phyloP scores from a whole-genome alignment of 805 yeast species.

The Yamadazyma laniorum region DNA sequence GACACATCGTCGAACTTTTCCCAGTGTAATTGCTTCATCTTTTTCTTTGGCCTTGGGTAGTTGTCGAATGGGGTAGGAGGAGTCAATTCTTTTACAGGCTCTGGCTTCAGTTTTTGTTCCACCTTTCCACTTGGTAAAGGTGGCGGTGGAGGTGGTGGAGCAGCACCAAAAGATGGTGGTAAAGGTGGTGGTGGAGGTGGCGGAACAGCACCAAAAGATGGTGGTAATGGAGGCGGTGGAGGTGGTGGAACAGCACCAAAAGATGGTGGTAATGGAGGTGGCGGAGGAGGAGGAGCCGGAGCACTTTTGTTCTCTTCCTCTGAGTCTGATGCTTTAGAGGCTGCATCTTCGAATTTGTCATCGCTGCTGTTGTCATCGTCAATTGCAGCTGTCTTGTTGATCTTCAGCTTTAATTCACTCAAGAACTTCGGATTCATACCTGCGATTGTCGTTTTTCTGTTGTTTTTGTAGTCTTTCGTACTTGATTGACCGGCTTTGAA shows the following conservation, averaged over 20 bases:
- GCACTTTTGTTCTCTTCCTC: background rate
- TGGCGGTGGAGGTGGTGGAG: constrained; percentile 28
- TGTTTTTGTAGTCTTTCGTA: constrained; percentile 20
- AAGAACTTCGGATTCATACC: constrained; percentile 50
- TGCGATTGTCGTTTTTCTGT: constrained; percentile 35
- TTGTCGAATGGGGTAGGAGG: constrained; percentile 35
- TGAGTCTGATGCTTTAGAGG: constrained; percentile 1
- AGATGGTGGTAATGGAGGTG: constrained; percentile 21
- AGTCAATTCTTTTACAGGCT: constrained; percentile 2
- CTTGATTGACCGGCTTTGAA: constrained; percentile 14
- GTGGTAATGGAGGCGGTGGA: constrained; percentile 20
- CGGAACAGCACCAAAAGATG: constrained; percentile 17
- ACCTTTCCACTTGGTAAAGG: constrained; percentile 22
- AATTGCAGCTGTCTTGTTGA: constrained; percentile 41
- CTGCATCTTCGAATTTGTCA: constrained; percentile 15
- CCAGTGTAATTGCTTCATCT: constrained; percentile 81
- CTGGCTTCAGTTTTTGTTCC: constrained; percentile 14
- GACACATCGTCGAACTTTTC: constrained; percentile 58
- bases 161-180: constrained; percentile 9
- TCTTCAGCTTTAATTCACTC: constrained; percentile 52
- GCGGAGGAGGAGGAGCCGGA: constrained; percentile 21
- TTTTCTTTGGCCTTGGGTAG: constrained; percentile 56
- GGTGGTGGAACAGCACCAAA: constrained; percentile 16
- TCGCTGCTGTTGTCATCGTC: constrained; percentile 20
- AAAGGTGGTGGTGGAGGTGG: constrained; percentile 20